Evolutionary conservation across 2,329 filamentous ascomycete genomes (phyloP).

Genomic region (Biscogniauxia sp.): DNA sequence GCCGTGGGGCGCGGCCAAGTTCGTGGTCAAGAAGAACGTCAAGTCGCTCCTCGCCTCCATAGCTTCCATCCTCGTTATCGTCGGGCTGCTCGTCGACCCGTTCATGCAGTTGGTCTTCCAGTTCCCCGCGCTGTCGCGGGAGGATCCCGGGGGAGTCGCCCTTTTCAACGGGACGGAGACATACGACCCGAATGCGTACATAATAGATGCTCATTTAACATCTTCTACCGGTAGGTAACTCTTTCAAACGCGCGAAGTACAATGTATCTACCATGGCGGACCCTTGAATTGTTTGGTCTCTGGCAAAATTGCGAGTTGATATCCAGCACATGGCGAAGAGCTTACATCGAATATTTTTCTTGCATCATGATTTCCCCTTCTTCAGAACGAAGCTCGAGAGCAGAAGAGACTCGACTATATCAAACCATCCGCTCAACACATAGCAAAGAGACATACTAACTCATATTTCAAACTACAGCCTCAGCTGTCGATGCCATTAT

Average conservation of each 20-base stretch:
- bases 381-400: neutral
- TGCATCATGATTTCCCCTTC: neutral
- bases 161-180: constrained; percentile 1
- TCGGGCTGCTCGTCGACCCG: constrained; percentile 12
- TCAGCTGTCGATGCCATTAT: constrained; percentile 1
- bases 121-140: constrained; percentile 8
- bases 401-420: neutral
- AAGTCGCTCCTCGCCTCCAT: constrained; percentile 7
- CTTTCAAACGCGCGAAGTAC: neutral
- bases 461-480: neutral
- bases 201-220: neutral
- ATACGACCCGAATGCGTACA: constrained; percentile 4
- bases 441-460: neutral
- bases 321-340: neutral
- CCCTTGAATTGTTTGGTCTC: neutral
- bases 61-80: constrained; percentile 9
- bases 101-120: constrained; percentile 12
- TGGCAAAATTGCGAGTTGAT: neutral
- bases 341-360: no score
- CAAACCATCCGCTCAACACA: neutral
- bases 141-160: neutral
- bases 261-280: neutral
- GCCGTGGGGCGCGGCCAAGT: constrained; percentile 6
- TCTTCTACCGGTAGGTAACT: neutral
- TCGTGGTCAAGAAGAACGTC: constrained; percentile 8